Conservation (phyloP, 116 monocot genomes). For the Trichopus zeylanicus region DNA sequence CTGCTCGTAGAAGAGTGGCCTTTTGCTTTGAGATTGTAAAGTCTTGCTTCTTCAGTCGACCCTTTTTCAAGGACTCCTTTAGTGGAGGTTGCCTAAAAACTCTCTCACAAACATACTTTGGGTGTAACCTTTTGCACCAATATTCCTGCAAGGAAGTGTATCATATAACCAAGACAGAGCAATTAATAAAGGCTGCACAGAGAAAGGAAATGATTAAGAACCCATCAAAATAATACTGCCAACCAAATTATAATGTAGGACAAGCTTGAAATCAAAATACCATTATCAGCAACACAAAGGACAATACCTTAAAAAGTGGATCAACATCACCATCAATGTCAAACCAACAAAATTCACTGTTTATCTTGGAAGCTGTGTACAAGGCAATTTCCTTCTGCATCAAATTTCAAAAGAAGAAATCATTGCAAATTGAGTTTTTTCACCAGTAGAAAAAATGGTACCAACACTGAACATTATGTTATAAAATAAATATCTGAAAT, state of each 20-base stretch:
- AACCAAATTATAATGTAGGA: too few species aligned
- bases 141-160: constrained; percentile 54
- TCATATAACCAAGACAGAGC: background rate
- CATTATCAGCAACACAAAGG: background rate
- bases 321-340: constrained; percentile 91
- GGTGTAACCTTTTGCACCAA: constrained; percentile 97
- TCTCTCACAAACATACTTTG: constrained; percentile 87
- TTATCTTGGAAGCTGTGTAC: constrained; percentile 84
- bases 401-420: constrained; percentile 12
- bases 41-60: constrained; percentile 67
- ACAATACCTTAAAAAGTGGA: constrained; percentile 97
- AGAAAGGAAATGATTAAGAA: too few species aligned
- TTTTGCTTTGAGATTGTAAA: constrained; percentile 62
- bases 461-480: background rate
- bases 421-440: background rate
- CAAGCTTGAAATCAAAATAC: background rate
- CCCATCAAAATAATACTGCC: too few species aligned
- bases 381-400: constrained; percentile 95
- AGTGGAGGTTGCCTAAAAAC: constrained; percentile 85
- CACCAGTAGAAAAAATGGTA: background rate
- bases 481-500: too few species aligned
- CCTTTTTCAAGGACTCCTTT: constrained; percentile 60
- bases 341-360: constrained; percentile 71
- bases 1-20: constrained; percentile 53
- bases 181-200: too few species aligned